Evolutionary conservation across 208 protist genomes (phyloP).

Genomic region (Acanthamoeba triangularis): DNA sequence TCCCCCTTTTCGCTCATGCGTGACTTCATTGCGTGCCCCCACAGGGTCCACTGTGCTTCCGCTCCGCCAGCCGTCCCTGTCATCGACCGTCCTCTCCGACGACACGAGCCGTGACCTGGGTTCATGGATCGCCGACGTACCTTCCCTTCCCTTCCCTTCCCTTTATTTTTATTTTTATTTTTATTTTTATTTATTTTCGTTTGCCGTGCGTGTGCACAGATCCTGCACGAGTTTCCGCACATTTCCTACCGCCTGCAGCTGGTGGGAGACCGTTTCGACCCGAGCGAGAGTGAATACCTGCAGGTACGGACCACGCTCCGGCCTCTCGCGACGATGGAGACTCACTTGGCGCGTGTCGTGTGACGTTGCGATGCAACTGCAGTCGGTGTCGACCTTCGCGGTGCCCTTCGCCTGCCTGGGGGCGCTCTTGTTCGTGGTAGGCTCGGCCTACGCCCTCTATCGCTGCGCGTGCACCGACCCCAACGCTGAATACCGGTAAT

Average conservation of each 20-base stretch:
- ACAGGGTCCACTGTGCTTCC: not conserved
- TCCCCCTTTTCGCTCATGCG: no score
- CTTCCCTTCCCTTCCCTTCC: not conserved
- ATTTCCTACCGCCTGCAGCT: constrained; percentile 39
- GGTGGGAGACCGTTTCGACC: constrained; percentile 11
- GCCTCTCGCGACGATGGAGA: not conserved
- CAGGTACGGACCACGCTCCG: not conserved
- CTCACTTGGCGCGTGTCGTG: not conserved
- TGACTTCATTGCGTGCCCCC: no score
- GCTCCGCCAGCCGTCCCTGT: not conserved
- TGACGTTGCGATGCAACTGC: not conserved
- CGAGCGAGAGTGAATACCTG: not conserved
- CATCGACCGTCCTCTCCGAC: not conserved
- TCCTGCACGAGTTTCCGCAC: constrained; percentile 15
- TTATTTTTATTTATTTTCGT: not conserved
- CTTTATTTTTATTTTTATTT: not conserved
- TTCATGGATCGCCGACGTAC: not conserved
- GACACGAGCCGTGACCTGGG: constrained; percentile 38
- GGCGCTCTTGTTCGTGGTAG: not conserved
- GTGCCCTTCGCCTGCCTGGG: constrained; percentile 28
- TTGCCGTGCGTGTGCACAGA: not conserved
- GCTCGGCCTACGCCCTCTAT: constrained; percentile 13
- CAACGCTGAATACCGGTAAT: not conserved
- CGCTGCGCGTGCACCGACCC: constrained; percentile 39
- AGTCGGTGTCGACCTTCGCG: constrained; percentile 35